These are phyloP conservation scores for Podospora anserina DNA, from an alignment of 495 filamentous ascomycete genomes.

Conservation along the genomic window DNA sequence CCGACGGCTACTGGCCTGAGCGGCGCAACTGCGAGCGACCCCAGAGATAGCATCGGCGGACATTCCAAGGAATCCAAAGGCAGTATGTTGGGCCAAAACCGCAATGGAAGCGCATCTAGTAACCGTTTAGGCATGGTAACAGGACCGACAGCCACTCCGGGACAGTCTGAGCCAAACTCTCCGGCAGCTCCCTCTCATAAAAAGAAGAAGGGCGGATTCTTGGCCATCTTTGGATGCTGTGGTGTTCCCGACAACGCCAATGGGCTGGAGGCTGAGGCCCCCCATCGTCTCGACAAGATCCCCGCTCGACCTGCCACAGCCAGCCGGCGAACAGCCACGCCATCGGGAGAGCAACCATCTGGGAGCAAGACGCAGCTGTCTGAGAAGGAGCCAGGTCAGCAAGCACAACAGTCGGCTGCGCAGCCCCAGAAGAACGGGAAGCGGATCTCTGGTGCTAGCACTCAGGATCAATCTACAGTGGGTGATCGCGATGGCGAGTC, in stretches of 20 bases:
- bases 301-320: conserved; percentile 50
- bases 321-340: conserved; percentile 53
- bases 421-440: conserved; percentile 39
- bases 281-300: conserved; percentile 61
- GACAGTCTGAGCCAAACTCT: conserved; percentile 45
- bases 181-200: conserved; percentile 47
- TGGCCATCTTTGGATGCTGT: conserved; percentile 79
- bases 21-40: conserved; percentile 62
- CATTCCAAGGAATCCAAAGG: conserved; percentile 61
- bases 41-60: conserved; percentile 57
- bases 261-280: conserved; percentile 58
- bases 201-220: conserved; percentile 63
- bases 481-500: conserved; percentile 45
- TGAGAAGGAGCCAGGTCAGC: conserved; percentile 43
- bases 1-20: conserved; percentile 60
- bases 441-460: conserved; percentile 42
- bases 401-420: conserved; percentile 26
- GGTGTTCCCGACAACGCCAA: conserved; percentile 63
- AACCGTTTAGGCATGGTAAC: conserved; percentile 45
- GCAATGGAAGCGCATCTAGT: conserved; percentile 64
- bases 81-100: conserved; percentile 64
- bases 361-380: conserved; percentile 46
- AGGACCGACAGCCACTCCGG: conserved; percentile 46
- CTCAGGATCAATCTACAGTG: conserved; percentile 44
- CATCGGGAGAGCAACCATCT: conserved; percentile 51